Evolutionary conservation across 108 stramenopile species (phyloP), one percentile per base, ranked within the genome.

Genomic region (Nitzschia palea): DNA sequence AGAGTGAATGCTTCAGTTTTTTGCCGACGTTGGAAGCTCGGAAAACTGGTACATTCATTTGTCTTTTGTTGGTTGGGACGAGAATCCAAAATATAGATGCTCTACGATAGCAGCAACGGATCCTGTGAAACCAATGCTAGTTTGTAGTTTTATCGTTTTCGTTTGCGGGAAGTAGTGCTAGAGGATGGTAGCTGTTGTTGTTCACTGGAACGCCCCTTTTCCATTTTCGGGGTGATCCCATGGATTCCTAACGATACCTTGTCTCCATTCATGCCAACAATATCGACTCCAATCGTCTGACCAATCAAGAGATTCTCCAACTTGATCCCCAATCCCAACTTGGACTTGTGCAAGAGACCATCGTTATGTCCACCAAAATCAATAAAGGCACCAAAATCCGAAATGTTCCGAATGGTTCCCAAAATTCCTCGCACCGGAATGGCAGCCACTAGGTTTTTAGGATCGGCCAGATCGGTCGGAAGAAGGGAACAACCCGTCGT

Each of bases 311-410:
- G 63, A 22, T 61, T 50, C 9, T 40, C 36, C 15, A 83, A 44
- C 36, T 22, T 14, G 12, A 86, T 53, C n/a, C n/a, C n/a, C 9
- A 58, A 58, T 23, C 83, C 83, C 40, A 85, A 30, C 48, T 88
- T 81, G 26, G 84, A 78, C 8, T 45, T 34, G 51, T 88, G 84
- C 1, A 85, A 59, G 37, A 88, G 55, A 6, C 81, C 86, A 74
- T 84, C 73, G 48, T 74, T 66, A 42, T 79, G 70, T 0, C 71
- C 58, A 15, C 82, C 84, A 53, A 85, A 71, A 56, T 88, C 84
- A 15, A 85, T 55, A 66, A 88, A 88, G 26, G 70, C 80, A 44
- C 86, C 86, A 63, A 88, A 88, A 70, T 88, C 86, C 10, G 75
- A 81, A 3, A 83, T 56, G 57, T 88, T 88, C n/a, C 79, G 60